These are phyloP conservation scores for Trypanosomatidae sp. DNA, from an alignment of 208 protist species.

Conservation along the genomic window DNA sequence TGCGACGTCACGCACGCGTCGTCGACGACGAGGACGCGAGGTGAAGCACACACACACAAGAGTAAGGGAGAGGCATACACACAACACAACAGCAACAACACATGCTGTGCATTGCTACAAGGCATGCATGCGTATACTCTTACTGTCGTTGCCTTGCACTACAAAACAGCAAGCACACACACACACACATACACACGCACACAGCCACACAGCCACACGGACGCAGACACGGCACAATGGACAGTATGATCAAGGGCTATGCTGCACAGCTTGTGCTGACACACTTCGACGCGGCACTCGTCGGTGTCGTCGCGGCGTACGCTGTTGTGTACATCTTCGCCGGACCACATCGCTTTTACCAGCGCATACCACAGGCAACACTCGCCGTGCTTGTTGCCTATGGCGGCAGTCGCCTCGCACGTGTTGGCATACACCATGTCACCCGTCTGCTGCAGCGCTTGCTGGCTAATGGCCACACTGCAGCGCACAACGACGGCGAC, in stretches of 20 bases:
- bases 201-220: too few relatives aligned
- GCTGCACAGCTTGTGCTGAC: constrained; percentile 30
- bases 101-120: neutral
- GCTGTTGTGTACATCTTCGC: constrained; percentile 27
- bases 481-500: too few relatives aligned
- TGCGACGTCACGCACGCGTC: constrained; percentile 15
- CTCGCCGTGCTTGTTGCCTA: constrained; percentile 11
- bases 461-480: neutral
- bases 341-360: constrained; percentile 21
- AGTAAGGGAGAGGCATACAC: neutral
- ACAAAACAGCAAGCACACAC: neutral
- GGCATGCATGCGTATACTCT: neutral
- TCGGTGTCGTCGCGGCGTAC: constrained; percentile 43
- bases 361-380: constrained; percentile 15
- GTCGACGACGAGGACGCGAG: neutral
- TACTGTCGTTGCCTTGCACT: neutral
- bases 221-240: neutral
- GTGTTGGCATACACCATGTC: neutral
- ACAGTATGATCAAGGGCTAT: constrained; percentile 9
- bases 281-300: constrained; percentile 28
- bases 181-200: too few relatives aligned
- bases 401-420: constrained; percentile 7
- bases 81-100: neutral
- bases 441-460: neutral
- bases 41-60: neutral